Evolutionary conservation across 495 filamentous ascomycete genomes (phyloP).

Genomic region (Mycothermus thermophilus): DNA sequence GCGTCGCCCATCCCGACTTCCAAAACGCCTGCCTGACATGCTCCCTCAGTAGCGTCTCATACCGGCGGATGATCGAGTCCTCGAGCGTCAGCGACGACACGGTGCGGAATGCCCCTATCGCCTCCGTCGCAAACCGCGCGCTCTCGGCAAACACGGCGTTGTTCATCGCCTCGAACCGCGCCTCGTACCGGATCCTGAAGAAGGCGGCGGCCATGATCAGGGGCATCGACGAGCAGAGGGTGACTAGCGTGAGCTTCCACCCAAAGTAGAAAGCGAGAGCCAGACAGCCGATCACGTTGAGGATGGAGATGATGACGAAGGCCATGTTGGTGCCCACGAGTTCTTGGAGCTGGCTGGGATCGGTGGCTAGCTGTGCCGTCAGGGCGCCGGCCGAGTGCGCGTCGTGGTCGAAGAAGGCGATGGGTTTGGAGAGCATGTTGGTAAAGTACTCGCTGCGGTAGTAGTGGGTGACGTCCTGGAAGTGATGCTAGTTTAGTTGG

Average conservation of each 20-base stretch:
- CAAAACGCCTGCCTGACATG: slow-evolving; percentile 39
- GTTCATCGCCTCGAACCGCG: slow-evolving; percentile 38
- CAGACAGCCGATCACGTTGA: slow-evolving; percentile 36
- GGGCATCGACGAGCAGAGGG: slow-evolving; percentile 36
- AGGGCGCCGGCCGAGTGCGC: slow-evolving; percentile 36
- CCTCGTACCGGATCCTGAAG: slow-evolving; percentile 38
- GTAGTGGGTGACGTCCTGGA: slow-evolving; percentile 31
- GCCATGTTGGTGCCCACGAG: slow-evolving; percentile 44
- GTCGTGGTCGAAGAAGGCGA: slow-evolving; percentile 45
- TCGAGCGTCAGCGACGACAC: slow-evolving; percentile 43
- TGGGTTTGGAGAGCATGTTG: slow-evolving; percentile 40
- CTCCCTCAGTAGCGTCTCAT: slow-evolving; percentile 33
- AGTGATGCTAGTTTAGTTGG: slow-evolving; percentile 5
- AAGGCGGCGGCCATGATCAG: slow-evolving; percentile 37
- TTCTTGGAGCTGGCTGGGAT: slow-evolving; percentile 49
- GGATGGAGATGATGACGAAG: slow-evolving; percentile 34
- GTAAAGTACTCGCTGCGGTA: slow-evolving; percentile 49
- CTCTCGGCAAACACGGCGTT: slow-evolving; percentile 39
- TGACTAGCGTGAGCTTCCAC: slow-evolving; percentile 43
- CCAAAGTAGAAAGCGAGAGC: slow-evolving; percentile 41
- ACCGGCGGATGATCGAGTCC: slow-evolving; percentile 34
- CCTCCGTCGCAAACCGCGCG: slow-evolving; percentile 43
- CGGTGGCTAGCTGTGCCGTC: slow-evolving; percentile 38
- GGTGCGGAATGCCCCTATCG: slow-evolving; percentile 41
- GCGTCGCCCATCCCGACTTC: slow-evolving; percentile 36